phyloP scores from a whole-genome alignment of 805 yeast species.

The Clavispora phyllophila region DNA sequence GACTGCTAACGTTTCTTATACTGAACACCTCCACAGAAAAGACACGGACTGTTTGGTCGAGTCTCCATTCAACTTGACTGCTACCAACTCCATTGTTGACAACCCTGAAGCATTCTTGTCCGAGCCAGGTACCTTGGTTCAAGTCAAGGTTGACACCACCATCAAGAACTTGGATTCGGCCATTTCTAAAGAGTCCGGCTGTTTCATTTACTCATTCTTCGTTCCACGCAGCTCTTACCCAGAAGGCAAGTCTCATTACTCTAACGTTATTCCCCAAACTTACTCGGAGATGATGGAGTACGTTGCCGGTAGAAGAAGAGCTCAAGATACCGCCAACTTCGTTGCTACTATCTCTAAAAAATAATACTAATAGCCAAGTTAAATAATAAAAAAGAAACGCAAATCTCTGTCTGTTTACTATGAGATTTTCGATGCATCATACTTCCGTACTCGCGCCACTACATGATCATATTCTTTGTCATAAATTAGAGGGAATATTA shows the following conservation, averaged over 20 bases:
- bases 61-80: conserved; percentile 43
- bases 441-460: too few species aligned
- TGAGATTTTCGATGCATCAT: too few species aligned
- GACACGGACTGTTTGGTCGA: conserved; percentile 21
- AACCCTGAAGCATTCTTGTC: conserved; percentile 57
- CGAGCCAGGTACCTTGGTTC: conserved; percentile 82
- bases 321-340: conserved; percentile 71
- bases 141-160: conserved; percentile 80
- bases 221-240: conserved; percentile 57
- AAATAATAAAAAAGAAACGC: too few species aligned
- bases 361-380: neutral
- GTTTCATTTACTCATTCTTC: conserved; percentile 84
- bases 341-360: conserved; percentile 29
- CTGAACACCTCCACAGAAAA: conserved; percentile 62
- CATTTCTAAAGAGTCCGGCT: conserved; percentile 68
- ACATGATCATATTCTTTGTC: neutral
- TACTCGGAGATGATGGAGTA: conserved; percentile 91
- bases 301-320: conserved; percentile 86
- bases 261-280: conserved; percentile 79
- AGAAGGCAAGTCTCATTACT: conserved; percentile 49
- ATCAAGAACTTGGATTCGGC: conserved; percentile 65
- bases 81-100: conserved; percentile 50
- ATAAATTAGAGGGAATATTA: neutral
- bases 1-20: conserved; percentile 79
- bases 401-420: too few species aligned